Base-by-base conservation (phyloP, 164 flowering plant species). In the Liquidambar formosana region DNA sequence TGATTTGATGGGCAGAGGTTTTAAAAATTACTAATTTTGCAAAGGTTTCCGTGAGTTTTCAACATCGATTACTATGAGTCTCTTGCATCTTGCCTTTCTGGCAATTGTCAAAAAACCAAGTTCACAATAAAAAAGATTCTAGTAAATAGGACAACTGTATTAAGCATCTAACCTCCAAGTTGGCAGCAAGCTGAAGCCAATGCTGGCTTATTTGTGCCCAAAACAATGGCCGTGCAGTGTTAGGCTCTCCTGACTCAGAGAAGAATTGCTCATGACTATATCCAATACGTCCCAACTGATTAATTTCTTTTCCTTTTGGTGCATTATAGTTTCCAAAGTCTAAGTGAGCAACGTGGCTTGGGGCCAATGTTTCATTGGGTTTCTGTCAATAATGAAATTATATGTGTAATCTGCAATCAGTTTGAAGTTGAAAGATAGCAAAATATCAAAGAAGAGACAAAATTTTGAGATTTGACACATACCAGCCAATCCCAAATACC, bases 401-500 rank as follows among this genome's bases (percentile, higher is more conserved):
- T 33, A 33, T 33, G 6, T 33, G 41, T 6, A 33, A 33, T 33
- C 41, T 33, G 41, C 41, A 33, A 33, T 33, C 6, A 33, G 41
- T 33, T 33, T 33, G 41, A 33, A 33, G 16, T 13, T 4, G 45
- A 13, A 1, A 52, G 28, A 56, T n/a, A 18, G 25, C 2, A 25
- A 26, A 57, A 25, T 1, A 52, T 19, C 14, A 33, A 8, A 6
- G 6, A 6, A 33, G 41, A 33, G 41, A 33, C 4, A 33, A 6
- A 33, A 33, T n/a, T n/a, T n/a, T n/a, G n/a, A 33, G 41, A 33
- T n/a, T n/a, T n/a, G 41, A 33, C 41, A 13, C 5, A 26, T 38
- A 76, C 84, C 78, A 74, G 56, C 85, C 85, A 79, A 44, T 72
- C 75, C 80, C 80, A 81, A 8, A 74, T 41, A 58, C 79, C 85